A percentile compares a stretch with the other conserved stretches of the same genome.
These are phyloP conservation scores for Solanum chmielewskii DNA, from an alignment of 257 asterid species.

Conservation along the genomic window DNA sequence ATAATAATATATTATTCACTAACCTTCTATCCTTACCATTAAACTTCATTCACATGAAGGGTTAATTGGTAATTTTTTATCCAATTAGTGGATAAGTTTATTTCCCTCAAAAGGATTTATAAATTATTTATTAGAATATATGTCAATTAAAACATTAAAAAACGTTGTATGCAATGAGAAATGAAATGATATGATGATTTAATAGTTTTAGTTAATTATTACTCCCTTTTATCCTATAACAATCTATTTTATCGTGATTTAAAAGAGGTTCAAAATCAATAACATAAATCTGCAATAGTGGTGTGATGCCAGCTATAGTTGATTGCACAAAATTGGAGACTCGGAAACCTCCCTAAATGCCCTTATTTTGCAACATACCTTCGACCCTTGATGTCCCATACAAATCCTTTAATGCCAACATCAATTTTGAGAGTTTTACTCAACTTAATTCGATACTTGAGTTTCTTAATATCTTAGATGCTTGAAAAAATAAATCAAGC, in stretches of 20 bases:
- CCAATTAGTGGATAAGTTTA: background rate
- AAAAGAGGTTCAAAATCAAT: no score
- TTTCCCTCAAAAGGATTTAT: background rate
- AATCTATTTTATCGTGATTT: background rate
- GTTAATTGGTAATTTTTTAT: background rate
- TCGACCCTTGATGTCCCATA: no score
- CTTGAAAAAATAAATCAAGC: no score
- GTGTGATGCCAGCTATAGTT: no score
- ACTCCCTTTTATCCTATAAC: background rate
- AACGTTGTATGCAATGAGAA: background rate
- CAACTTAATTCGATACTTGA: no score
- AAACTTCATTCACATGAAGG: background rate
- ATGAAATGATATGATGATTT: background rate
- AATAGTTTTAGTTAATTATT: background rate
- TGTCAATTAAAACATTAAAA: background rate
- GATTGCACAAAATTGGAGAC: no score
- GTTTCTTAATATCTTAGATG: no score
- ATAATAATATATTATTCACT: background rate
- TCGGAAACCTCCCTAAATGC: no score
- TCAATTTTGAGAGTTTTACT: no score
- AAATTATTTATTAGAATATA: background rate
- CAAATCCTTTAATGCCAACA: no score
- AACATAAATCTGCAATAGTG: no score
- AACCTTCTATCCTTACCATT: background rate
- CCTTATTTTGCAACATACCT: no score